These are phyloP conservation scores for Epichloe uncinata DNA, from an alignment of 2,329 filamentous ascomycete species.

Conservation along the genomic window DNA sequence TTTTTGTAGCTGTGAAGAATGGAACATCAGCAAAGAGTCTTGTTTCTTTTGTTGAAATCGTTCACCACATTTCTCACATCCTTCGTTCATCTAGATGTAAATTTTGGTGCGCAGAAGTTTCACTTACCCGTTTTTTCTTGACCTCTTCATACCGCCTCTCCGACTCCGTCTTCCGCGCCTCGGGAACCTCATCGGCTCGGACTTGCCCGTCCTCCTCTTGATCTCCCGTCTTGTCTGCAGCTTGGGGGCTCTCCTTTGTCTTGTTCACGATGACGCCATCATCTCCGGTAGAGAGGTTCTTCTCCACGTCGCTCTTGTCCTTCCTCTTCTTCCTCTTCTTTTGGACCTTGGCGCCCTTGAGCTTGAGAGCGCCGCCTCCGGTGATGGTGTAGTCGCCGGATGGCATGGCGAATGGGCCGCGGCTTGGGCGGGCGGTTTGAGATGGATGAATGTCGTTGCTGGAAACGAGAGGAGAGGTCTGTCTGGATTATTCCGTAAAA, in stretches of 20 bases:
- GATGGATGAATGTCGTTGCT: neutral
- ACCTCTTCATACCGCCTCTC: slow-evolving; percentile 72
- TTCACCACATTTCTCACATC: no score
- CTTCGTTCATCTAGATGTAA: no score
- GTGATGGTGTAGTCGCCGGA: slow-evolving; percentile 59
- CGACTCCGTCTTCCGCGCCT: slow-evolving; percentile 61
- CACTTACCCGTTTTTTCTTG: slow-evolving; percentile 58
- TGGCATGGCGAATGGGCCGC: slow-evolving; percentile 38
- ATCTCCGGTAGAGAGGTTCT: slow-evolving; percentile 26
- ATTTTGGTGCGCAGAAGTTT: no score
- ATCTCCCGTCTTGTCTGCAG: slow-evolving; percentile 14
- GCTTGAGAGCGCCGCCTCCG: slow-evolving; percentile 62
- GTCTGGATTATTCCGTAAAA: no score
- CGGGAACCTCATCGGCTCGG: slow-evolving; percentile 16
- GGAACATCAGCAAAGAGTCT: no score
- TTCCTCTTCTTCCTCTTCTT: slow-evolving; percentile 51
- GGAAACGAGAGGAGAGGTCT: no score
- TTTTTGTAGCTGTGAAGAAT: slow-evolving; percentile 55
- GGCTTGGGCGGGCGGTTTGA: neutral
- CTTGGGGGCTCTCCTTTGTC: neutral
- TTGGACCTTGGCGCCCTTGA: slow-evolving; percentile 63
- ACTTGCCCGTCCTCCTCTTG: slow-evolving; percentile 18
- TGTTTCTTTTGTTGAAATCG: no score
- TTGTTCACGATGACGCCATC: slow-evolving; percentile 5
- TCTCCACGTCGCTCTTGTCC: slow-evolving; percentile 33